These are phyloP conservation scores for Fusarium phyllophilum DNA, from an alignment of 2,329 filamentous ascomycete species.

Conservation along the genomic window DNA sequence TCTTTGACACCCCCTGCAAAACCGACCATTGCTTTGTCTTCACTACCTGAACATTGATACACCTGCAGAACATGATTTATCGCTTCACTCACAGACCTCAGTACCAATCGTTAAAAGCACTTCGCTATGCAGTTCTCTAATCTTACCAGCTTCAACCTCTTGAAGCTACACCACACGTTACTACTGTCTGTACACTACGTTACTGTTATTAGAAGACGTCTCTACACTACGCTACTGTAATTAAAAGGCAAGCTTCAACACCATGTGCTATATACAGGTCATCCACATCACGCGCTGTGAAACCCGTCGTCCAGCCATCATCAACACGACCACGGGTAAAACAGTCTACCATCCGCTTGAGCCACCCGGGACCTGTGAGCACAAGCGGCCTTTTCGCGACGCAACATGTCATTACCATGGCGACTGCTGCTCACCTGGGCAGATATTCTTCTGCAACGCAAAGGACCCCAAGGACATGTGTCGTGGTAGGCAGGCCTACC, in stretches of 20 bases:
- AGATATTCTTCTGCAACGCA: background rate
- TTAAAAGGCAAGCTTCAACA: background rate
- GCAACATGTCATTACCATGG: slow-evolving; percentile 6
- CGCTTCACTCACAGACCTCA: background rate
- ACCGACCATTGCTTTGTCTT: slow-evolving; percentile 1
- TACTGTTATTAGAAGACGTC: background rate
- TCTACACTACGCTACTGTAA: background rate
- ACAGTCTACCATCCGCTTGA: slow-evolving; percentile 25
- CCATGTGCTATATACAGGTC: slow-evolving; percentile 22
- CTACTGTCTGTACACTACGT: background rate
- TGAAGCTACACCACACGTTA: background rate
- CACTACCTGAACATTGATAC: background rate
- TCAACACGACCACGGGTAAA: background rate
- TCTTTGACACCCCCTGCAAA: background rate
- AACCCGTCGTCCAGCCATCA: slow-evolving; percentile 18
- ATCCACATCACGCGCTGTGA: slow-evolving; percentile 27
- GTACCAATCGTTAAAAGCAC: background rate
- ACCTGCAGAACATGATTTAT: background rate
- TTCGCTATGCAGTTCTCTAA: background rate
- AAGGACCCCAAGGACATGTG: background rate
- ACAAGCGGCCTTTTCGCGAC: background rate
- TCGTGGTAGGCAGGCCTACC: slow-evolving; percentile 15
- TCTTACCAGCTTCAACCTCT: background rate
- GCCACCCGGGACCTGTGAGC: slow-evolving; percentile 2
- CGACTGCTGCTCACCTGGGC: background rate